Percentiles rank a stretch among this genome's conserved stretches.
Conservation (phyloP, 345 rosid genomes). For the Toxicodendron radicans region DNA sequence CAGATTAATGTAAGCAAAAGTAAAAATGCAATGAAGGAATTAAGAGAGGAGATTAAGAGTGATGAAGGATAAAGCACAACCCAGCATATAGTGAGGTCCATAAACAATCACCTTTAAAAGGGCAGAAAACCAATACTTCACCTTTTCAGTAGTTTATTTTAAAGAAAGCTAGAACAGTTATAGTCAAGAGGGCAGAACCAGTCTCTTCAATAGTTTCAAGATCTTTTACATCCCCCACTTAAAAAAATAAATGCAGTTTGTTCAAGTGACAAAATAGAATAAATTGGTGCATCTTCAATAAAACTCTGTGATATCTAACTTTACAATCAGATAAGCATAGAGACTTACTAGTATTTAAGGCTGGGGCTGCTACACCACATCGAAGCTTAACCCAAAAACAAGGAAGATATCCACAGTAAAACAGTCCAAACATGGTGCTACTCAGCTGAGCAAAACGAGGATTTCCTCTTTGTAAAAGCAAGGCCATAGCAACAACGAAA, state of each 20-base stretch:
- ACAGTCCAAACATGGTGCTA: constrained; percentile 83
- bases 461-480: constrained; percentile 82
- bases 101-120: background rate
- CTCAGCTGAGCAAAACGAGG: constrained; percentile 95
- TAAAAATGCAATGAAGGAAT: background rate
- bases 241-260: background rate
- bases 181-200: background rate
- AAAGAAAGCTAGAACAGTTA: background rate
- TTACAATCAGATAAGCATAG: constrained; percentile 5
- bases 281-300: background rate
- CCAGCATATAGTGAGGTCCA: background rate
- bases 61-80: background rate
- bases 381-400: constrained; percentile 95
- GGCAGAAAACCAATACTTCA: background rate
- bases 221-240: background rate
- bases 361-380: constrained; percentile 79
- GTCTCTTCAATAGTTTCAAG: background rate
- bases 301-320: background rate
- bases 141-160: background rate
- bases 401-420: constrained; percentile 91
- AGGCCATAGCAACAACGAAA: constrained; percentile 71
- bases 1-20: constrained; percentile 14
- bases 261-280: background rate
- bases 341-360: constrained; percentile 72
- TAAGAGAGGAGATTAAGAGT: background rate